Conservation (phyloP, 768 basidiomycete genomes). For the Obba rivulosa region DNA sequence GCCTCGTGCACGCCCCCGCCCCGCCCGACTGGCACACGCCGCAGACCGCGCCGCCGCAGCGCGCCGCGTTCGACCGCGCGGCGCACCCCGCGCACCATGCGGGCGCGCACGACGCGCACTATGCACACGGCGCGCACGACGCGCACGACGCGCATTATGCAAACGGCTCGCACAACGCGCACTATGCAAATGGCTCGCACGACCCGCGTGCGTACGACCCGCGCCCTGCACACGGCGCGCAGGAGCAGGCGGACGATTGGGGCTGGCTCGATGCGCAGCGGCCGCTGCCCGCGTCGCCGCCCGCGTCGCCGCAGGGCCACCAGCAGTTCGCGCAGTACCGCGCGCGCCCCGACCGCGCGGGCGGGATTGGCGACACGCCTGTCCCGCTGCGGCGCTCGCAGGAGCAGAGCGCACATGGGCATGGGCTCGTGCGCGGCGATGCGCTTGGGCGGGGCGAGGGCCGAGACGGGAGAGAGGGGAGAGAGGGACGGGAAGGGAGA, state of each 20-base stretch:
- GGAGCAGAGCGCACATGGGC: conserved; percentile 25
- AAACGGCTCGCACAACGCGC: conserved; percentile 12
- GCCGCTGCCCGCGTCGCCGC: conserved; percentile 34
- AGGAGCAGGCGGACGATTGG: too few relatives aligned
- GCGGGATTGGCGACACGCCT: conserved; percentile 67
- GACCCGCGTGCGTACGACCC: too few relatives aligned
- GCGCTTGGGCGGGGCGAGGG: conserved; percentile 32
- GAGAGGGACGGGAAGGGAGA: neutral
- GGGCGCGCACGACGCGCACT: conserved; percentile 1
- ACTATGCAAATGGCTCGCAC: conserved; percentile 7
- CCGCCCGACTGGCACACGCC: conserved; percentile 39
- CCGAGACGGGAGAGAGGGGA: neutral
- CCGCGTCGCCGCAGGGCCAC: conserved; percentile 23
- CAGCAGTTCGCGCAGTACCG: conserved; percentile 16
- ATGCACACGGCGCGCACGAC: conserved; percentile 7
- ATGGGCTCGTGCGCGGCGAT: conserved; percentile 52
- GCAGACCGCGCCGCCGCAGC: conserved; percentile 13
- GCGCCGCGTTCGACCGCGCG: conserved; percentile 14
- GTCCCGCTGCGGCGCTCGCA: conserved; percentile 22
- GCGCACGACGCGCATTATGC: conserved; percentile 23
- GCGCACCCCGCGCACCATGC: neutral
- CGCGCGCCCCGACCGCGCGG: conserved; percentile 34
- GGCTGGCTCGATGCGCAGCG: conserved; percentile 38
- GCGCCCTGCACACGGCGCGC: too few relatives aligned
- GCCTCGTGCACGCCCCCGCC: conserved; percentile 9